Evolutionary conservation across 441 rosid genomes (phyloP).

Genomic region (Adansonia grandidieri): DNA sequence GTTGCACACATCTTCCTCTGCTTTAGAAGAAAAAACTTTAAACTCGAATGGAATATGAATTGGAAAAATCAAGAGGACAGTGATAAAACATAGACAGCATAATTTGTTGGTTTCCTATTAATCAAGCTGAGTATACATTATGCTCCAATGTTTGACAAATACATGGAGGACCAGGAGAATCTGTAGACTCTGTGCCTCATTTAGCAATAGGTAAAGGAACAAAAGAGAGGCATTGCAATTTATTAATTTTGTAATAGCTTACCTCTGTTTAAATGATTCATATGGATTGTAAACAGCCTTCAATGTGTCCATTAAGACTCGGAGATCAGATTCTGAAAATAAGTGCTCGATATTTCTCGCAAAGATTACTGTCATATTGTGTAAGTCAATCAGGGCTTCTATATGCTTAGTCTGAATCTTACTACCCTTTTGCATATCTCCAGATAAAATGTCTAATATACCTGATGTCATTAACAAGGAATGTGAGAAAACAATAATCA

Average conservation of each 20-base stretch:
- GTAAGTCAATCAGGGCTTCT: slow-evolving; percentile 89
- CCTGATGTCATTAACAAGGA: slow-evolving; percentile 49
- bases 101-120: not conserved
- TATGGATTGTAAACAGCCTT: slow-evolving; percentile 94
- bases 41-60: not conserved
- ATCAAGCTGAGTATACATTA: not conserved
- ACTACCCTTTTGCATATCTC: slow-evolving; percentile 91
- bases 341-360: slow-evolving; percentile 92
- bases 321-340: slow-evolving; percentile 86
- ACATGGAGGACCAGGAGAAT: not conserved
- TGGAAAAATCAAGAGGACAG: not conserved
- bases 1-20: not conserved
- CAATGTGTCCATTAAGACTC: slow-evolving; percentile 74
- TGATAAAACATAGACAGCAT: not conserved
- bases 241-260: slow-evolving; percentile 31
- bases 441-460: slow-evolving; percentile 81
- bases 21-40: not conserved
- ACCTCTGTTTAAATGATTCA: slow-evolving; percentile 93
- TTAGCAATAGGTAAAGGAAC: not conserved
- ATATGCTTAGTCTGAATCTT: slow-evolving; percentile 92
- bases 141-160: not conserved
- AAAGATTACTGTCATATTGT: slow-evolving; percentile 83
- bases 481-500: slow-evolving; percentile 30
- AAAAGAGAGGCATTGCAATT: slow-evolving; percentile 6
- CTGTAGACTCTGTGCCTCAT: not conserved